Evolutionary conservation across 2,329 filamentous ascomycete species (phyloP).

Genomic region (Fusarium humuli): DNA sequence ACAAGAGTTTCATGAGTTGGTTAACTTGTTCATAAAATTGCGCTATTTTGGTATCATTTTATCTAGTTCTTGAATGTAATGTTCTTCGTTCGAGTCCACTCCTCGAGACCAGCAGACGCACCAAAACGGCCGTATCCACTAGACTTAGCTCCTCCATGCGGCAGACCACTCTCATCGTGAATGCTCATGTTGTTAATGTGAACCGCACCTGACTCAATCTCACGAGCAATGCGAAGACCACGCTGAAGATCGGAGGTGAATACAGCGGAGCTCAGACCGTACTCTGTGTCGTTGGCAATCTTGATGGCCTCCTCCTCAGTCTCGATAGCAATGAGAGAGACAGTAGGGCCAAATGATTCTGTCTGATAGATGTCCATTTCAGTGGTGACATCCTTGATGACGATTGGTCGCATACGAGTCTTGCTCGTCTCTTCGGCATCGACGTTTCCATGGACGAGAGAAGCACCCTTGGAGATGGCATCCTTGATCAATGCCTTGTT

Average conservation of each 20-base stretch:
- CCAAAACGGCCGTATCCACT: conserved; percentile 75
- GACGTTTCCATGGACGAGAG: conserved; percentile 55
- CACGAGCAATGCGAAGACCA: conserved; percentile 69
- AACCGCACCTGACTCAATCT: conserved; percentile 74
- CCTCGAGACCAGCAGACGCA: conserved; percentile 62
- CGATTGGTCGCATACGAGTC: conserved; percentile 69
- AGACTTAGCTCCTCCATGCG: conserved; percentile 74
- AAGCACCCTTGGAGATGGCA: conserved; percentile 75
- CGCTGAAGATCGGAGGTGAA: conserved; percentile 76
- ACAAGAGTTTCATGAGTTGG: too few relatives aligned
- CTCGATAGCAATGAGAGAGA: conserved; percentile 74
- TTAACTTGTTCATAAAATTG: background rate
- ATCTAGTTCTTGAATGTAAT: conserved; percentile 65
- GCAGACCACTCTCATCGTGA: conserved; percentile 72
- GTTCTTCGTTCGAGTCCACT: conserved; percentile 73
- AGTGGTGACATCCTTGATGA: conserved; percentile 71
- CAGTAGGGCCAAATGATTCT: conserved; percentile 82
- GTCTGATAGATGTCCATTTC: conserved; percentile 79
- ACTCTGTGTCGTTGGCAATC: conserved; percentile 85
- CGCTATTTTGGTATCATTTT: background rate
- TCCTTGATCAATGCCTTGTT: conserved; percentile 75
- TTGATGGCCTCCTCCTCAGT: conserved; percentile 77
- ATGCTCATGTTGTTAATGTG: conserved; percentile 76
- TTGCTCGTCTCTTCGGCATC: conserved; percentile 49
- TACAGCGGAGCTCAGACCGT: conserved; percentile 77